phyloP scores from a whole-genome alignment of 345 rosid species.

The Streptanthus diversifolius region DNA sequence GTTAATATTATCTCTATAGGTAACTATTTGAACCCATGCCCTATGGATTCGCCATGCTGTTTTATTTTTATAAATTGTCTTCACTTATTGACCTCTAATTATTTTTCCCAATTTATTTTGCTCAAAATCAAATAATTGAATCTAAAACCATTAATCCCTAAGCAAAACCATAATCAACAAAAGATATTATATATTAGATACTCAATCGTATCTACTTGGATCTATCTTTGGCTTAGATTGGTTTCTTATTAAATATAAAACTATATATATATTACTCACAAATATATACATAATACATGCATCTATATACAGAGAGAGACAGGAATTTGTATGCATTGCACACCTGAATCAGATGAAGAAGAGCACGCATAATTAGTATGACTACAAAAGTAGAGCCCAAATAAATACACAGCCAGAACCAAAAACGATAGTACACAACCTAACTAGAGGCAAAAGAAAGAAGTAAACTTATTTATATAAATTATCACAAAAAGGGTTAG shows the following conservation, averaged over 20 bases:
- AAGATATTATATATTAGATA: not conserved
- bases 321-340: not conserved
- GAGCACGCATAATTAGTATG: slow-evolving; percentile 10
- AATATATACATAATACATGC: not conserved
- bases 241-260: not conserved
- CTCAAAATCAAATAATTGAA: not conserved
- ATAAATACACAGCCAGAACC: slow-evolving; percentile 22
- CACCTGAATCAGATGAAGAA: slow-evolving; percentile 15
- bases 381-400: slow-evolving; percentile 26
- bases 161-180: not conserved
- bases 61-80: not conserved
- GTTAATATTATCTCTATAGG: slow-evolving; percentile 14
- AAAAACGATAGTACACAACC: slow-evolving; percentile 25
- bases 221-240: not conserved
- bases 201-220: not conserved
- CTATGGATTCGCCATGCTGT: slow-evolving; percentile 1
- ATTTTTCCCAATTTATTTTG: not conserved
- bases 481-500: not conserved
- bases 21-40: slow-evolving; percentile 25
- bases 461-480: not conserved
- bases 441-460: slow-evolving; percentile 21
- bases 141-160: not conserved
- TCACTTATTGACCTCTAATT: not conserved
- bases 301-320: not conserved
- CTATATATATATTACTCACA: not conserved